Base-by-base conservation (phyloP, 352 stramenopile species). In the Globisporangium barbulae region DNA sequence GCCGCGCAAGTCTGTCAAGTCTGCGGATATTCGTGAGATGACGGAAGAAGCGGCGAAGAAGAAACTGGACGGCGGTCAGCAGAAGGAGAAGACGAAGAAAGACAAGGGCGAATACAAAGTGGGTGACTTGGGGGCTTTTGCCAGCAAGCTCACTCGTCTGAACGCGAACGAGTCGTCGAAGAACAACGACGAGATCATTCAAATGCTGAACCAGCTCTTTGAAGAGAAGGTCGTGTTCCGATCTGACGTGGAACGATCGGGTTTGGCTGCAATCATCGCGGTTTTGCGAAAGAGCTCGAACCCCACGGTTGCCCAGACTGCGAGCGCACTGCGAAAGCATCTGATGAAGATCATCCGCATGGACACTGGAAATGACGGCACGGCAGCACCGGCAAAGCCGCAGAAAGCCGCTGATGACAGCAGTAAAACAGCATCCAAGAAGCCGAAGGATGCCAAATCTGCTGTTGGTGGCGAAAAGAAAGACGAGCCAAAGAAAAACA, bases 271-370 rank as follows among this genome's bases (percentile, higher is more conserved):
- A 17, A 79, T 92, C 57, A 86, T 94, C 59, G 78, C 82, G 3
- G 47, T 64, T 2, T 52, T 94, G 53, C 79, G 86, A 31, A 91
- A 92, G 73, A 91, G 72, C 42, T 69, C 67, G 25, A 93, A 81
- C 53, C 79, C 83, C 4, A 91, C 83, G 1, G 79, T 94, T 0
- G 78, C 79, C 0, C 67, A 85, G 45, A 90, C 86, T 2, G 83
- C 86, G 1, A 94, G 83, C 57, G 83, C 82, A 8, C 66, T 94
- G 56, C 82, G 86, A 56, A 93, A 90, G 65, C 83, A 92, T 66
- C 69, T 93, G 67, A 93, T 92, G 28, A 73, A 74, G 2, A 82
- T 90, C 8, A 59, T 93, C 59, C 63, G 76, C 15, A 67, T 84
- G 19, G 82, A 90, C 53, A 83, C 72, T 49, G 64, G 71, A 0